Conservation (phyloP, 2,329 filamentous ascomycete genomes). For the Aureobasidium sp. region DNA sequence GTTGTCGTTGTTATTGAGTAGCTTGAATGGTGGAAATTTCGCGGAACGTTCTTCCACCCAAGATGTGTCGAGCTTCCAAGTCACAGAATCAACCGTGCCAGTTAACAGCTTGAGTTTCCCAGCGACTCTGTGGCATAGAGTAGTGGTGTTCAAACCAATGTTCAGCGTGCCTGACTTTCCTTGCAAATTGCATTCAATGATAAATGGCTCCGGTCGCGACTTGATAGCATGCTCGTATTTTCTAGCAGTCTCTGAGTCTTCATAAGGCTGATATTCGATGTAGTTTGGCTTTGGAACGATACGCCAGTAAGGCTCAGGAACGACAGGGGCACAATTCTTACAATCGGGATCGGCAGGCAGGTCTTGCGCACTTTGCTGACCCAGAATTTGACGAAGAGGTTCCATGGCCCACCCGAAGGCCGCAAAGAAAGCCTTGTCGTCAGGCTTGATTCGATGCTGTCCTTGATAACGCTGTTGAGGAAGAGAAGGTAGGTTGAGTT, state of each 20-base stretch:
- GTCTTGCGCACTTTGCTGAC: not conserved
- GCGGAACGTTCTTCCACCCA: slow-evolving; percentile 27
- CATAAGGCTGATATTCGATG: slow-evolving; percentile 26
- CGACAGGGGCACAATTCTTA: slow-evolving; percentile 30
- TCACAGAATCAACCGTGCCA: slow-evolving; percentile 18
- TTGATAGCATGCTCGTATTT: slow-evolving; percentile 46
- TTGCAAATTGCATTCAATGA: slow-evolving; percentile 13
- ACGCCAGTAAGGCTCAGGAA: too few relatives aligned
- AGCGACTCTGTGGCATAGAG: slow-evolving; percentile 25
- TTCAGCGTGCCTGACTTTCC: not conserved
- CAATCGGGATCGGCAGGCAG: slow-evolving; percentile 9
- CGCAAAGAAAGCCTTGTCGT: slow-evolving; percentile 23
- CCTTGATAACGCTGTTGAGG: not conserved
- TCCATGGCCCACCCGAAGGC: slow-evolving; percentile 25
- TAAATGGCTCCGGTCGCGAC: slow-evolving; percentile 31
- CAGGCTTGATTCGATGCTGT: not conserved
- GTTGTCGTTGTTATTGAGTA: slow-evolving; percentile 35
- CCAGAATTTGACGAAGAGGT: slow-evolving; percentile 13
- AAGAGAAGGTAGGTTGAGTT: not conserved
- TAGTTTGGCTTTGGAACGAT: too few relatives aligned
- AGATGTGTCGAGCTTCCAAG: slow-evolving; percentile 42
- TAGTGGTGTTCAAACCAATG: slow-evolving; percentile 23
- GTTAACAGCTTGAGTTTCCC: slow-evolving; percentile 14
- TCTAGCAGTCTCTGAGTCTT: slow-evolving; percentile 43
- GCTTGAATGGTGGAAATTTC: slow-evolving; percentile 32